Evolutionary conservation across 2,329 filamentous ascomycete species (phyloP), one percentile per base, ranked within the genome.

Genomic region (Akanthomyces dipterigenus): DNA sequence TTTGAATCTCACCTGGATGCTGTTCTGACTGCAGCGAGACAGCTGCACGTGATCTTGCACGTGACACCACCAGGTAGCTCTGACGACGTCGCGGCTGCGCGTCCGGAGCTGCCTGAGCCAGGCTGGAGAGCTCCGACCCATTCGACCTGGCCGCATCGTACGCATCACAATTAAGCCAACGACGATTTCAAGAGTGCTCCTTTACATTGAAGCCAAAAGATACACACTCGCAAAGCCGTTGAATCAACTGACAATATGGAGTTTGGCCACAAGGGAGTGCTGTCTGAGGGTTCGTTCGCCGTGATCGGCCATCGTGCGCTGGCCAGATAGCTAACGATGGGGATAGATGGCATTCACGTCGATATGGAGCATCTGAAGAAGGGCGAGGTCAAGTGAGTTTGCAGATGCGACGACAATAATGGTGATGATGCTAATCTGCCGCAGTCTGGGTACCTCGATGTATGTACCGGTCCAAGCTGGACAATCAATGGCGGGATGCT

Each of bases 301-400:
- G 64, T 65, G 63, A 67, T 67, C 63, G 54, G 58, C 63, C 59
- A 61, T 59, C 61, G 60, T 34, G 11, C 36, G 38, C 56, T 61
- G 43, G 59, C 58, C 66, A 64, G 2, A 20, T 28, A 67, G 66
- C 69, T 70, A 59, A 69, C 63, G 34, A 16, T 38, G 14, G 43
- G 49, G 43, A 53, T 71, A 98, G 95, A 99, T 93, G 95, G 95
- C 75, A 98, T 99, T 75, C 95, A 99, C 76, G 83, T 99, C 70
- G 95, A 99, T 74, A 99, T 99, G 95, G 91, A 98, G 72, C 89
- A 95, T 73, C 81, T 99, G 77, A 99, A 99, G 88, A 95, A 92
- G 78, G 95, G 95, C 65, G 95, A 99, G 81, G 93, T 99, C 75
- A 99, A 99, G 92, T 97, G 81, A 79, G 91, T 80, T 46, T 48